Evolutionary conservation across 148 eudicot genomes (phyloP).

Genomic region (Amaranthus palmeri): DNA sequence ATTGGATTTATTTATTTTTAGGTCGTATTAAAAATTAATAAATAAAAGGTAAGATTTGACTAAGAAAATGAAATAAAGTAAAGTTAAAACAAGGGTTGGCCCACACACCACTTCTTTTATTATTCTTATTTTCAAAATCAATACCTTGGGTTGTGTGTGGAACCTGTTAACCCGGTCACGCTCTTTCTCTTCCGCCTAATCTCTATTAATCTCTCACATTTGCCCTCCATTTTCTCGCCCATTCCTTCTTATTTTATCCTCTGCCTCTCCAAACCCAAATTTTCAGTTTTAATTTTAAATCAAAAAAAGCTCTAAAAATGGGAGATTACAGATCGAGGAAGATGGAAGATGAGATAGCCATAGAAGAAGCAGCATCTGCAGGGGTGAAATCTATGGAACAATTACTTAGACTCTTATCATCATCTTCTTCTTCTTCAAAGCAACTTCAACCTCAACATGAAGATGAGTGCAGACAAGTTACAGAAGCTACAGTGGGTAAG

Average conservation of each 20-base stretch:
- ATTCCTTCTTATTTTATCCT: neutral
- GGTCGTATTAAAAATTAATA: too few relatives aligned
- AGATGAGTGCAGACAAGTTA: conserved; percentile 30
- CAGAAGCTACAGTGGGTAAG: conserved; percentile 45
- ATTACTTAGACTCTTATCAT: conserved; percentile 31
- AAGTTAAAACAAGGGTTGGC: neutral
- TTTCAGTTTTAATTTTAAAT: neutral
- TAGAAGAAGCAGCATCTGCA: conserved; percentile 38
- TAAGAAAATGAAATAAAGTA: neutral
- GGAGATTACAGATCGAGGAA: neutral
- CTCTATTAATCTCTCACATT: neutral
- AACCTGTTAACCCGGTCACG: conserved; percentile 29
- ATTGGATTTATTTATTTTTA: too few relatives aligned
- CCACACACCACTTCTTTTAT: neutral
- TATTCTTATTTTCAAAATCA: too few relatives aligned
- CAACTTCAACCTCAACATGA: conserved; percentile 15
- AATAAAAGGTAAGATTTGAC: too few relatives aligned
- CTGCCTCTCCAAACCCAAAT: neutral
- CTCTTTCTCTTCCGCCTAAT: conserved; percentile 1
- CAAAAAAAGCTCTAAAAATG: neutral
- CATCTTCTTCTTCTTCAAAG: neutral
- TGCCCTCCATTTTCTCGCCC: neutral
- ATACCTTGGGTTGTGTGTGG: too few relatives aligned
- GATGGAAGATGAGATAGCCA: conserved; percentile 28
- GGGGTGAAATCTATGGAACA: conserved; percentile 49